A percentile compares a stretch with the other conserved stretches of the same genome.
Evolutionary conservation across 1,284 basidiomycete genomes (phyloP).

Genomic region (Rhodotorula mucilaginosa): DNA sequence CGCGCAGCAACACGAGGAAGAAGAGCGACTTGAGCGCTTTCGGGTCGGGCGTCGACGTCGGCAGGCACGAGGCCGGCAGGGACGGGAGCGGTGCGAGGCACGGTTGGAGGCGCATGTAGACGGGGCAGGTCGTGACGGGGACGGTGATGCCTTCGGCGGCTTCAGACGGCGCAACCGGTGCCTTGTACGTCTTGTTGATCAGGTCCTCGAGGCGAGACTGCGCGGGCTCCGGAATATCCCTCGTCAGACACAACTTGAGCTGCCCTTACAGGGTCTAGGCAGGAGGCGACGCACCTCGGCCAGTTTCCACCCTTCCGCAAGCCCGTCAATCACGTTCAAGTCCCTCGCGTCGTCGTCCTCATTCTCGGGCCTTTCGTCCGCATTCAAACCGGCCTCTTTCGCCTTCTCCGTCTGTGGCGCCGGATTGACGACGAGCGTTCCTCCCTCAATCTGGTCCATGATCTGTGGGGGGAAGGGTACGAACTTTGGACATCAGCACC

Average conservation of each 20-base stretch:
- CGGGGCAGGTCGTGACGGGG: conserved; percentile 82
- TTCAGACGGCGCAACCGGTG: conserved; percentile 35
- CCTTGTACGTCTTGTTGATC: conserved; percentile 60
- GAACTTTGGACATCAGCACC: neutral
- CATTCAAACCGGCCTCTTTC: conserved; percentile 40
- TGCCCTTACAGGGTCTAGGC: neutral
- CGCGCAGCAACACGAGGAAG: conserved; percentile 77
- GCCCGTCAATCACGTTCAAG: conserved; percentile 77
- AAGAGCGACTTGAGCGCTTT: conserved; percentile 62
- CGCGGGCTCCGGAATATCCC: conserved; percentile 7
- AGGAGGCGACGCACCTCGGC: conserved; percentile 61
- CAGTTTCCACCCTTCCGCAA: conserved; percentile 75
- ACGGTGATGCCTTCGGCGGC: conserved; percentile 47
- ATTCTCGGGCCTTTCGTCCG: conserved; percentile 31
- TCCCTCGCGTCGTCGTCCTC: conserved; percentile 57
- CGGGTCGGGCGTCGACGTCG: conserved; percentile 74
- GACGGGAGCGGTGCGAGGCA: conserved; percentile 63
- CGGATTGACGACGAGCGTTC: conserved; percentile 81
- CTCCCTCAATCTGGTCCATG: conserved; percentile 89
- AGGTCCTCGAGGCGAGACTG: conserved; percentile 77
- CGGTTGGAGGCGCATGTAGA: conserved; percentile 92
- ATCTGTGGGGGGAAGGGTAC: conserved; percentile 56
- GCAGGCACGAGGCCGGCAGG: conserved; percentile 40
- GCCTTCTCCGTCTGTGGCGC: conserved; percentile 50
- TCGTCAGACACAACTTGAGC: neutral